Conservation (phyloP, 108 stramenopile species). For the Epipyxis sp. region DNA sequence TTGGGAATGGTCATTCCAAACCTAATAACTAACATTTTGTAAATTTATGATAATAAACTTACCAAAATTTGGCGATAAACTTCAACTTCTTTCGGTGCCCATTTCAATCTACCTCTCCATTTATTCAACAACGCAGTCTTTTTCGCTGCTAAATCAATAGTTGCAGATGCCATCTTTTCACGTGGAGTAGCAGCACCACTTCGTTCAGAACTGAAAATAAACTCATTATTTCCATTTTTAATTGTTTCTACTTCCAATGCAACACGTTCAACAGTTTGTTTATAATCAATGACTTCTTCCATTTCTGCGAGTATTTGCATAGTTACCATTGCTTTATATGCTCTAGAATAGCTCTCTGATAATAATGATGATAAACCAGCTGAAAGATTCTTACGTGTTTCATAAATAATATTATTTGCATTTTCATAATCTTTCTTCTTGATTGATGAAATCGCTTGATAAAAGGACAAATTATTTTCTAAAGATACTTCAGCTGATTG, state of each 20-base stretch:
- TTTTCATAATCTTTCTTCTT: constrained; percentile 32
- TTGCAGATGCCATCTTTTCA: not conserved
- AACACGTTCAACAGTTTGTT: constrained; percentile 6
- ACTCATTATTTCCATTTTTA: not conserved
- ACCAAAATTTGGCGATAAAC: constrained; percentile 29
- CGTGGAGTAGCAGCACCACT: not conserved
- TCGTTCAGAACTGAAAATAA: not conserved
- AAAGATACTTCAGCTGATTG: constrained; percentile 26
- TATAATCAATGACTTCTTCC: constrained; percentile 49
- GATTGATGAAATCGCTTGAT: constrained; percentile 34
- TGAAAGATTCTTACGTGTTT: constrained; percentile 25
- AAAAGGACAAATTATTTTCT: not conserved
- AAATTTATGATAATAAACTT: not conserved
- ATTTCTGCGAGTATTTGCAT: constrained; percentile 47
- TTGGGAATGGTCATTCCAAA: too few species aligned
- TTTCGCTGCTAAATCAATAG: not conserved
- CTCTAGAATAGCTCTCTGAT: constrained; percentile 46
- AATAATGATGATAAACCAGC: constrained; percentile 34
- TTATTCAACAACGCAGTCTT: not conserved
- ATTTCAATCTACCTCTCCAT: constrained; percentile 22
- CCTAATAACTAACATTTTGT: too few species aligned
- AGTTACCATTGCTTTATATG: constrained; percentile 44
- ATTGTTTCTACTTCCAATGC: not conserved
- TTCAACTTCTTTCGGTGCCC: constrained; percentile 42
- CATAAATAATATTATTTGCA: not conserved